Base-by-base conservation (phyloP, 176 grass and related monocot species). In the Echinochloa phyllopogon region DNA sequence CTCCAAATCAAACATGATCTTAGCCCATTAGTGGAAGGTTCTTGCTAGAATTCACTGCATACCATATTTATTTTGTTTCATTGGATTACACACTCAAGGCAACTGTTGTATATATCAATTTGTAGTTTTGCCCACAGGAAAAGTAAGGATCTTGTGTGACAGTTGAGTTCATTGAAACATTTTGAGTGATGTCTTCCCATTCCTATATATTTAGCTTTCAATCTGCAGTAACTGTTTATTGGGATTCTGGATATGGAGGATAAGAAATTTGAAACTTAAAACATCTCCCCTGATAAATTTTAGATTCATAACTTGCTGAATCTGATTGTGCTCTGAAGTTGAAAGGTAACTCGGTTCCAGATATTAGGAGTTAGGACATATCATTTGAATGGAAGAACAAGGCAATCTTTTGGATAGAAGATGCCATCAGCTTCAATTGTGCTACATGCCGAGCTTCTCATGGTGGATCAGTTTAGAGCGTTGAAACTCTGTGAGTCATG, bases 1-100 rank as follows among this genome's bases (percentile, higher is more conserved):
- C 83, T 78, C 88, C 85, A 25, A 92, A 88, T 61, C 76, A 90
- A 84, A 67, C 73, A 78, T 88, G 72, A 85, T 45, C 57, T 76
- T 83, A 63, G 65, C 45, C 9, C 1, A 75, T 48, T 77, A 71
- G 52, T 64, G 63, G 64, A 85, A 53, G 38, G 13, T 63, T 59
- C 21, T 29, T 52, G 42, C 62, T 74, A 79, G 67, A 84, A 57
- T 67, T 72, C 37, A 65, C 20, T 67, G 18, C 39, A 24, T 75
- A 68, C 73, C 59, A 57, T 72, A 15, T 61, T 79, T 76, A 43
- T 69, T 87, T 87, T 39, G 17, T 69, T 41, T 77, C 10, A 64
- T 72, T 21, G 59, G 44, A 56, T 48, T 67, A 74, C 45, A 27
- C 33, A 60, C 14, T 50, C 3, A 8, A 39, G 51, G 20, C 40